These are phyloP conservation scores for Dactylellina drechsleri DNA, from an alignment of 2,329 filamentous ascomycete species.

Conservation along the genomic window DNA sequence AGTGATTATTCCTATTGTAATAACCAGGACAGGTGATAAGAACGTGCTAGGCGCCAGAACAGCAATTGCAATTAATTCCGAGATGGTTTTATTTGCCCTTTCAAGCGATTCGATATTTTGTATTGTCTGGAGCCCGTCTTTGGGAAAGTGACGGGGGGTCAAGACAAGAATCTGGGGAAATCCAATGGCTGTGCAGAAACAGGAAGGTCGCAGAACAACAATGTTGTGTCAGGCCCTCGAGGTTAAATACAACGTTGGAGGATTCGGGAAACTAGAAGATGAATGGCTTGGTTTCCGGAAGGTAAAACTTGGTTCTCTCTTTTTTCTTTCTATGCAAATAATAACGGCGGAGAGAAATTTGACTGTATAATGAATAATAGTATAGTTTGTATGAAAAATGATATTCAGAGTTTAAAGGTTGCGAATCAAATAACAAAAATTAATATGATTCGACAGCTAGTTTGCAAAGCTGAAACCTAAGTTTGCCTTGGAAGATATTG, in stretches of 20 bases:
- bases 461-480: slow-evolving; percentile 5
- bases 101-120: slow-evolving; percentile 15
- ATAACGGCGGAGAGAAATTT: neutral
- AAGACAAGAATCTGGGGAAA: slow-evolving; percentile 51
- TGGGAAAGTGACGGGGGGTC: slow-evolving; percentile 35
- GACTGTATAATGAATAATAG: slow-evolving; percentile 12
- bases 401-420: no score
- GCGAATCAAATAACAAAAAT: neutral
- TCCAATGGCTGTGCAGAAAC: slow-evolving; percentile 33
- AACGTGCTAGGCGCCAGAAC: slow-evolving; percentile 44
- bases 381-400: slow-evolving; percentile 10
- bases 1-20: slow-evolving; percentile 15
- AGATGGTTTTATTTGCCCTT: slow-evolving; percentile 39
- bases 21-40: slow-evolving; percentile 8
- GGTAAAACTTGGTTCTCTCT: slow-evolving; percentile 14
- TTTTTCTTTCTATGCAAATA: neutral
- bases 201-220: slow-evolving; percentile 51
- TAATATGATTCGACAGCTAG: slow-evolving; percentile 19
- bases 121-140: slow-evolving; percentile 30
- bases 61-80: slow-evolving; percentile 16
- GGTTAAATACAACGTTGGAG: slow-evolving; percentile 34
- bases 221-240: slow-evolving; percentile 35
- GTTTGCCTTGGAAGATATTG: slow-evolving; percentile 28
- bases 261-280: slow-evolving; percentile 24
- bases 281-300: slow-evolving; percentile 35